Evolutionary conservation across 345 rosid species (phyloP).

Genomic region (Pugionium cornutum): DNA sequence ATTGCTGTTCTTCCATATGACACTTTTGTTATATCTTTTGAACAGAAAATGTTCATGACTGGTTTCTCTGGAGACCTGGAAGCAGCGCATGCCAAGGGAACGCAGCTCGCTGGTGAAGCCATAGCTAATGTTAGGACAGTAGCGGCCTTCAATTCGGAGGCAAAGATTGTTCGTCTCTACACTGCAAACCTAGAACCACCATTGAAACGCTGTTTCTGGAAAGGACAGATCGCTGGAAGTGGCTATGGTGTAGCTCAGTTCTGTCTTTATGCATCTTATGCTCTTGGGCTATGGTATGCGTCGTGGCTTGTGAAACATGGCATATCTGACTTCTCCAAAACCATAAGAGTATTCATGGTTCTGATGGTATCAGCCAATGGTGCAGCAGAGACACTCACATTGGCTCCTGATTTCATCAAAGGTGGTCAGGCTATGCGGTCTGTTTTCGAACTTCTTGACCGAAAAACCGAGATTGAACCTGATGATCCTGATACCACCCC

Average conservation of each 20-base stretch:
- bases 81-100: conserved; percentile 89
- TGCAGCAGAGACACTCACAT: conserved; percentile 91
- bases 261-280: conserved; percentile 87
- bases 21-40: conserved; percentile 12
- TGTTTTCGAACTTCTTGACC: conserved; percentile 90
- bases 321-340: conserved; percentile 95
- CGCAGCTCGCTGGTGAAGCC: conserved; percentile 97
- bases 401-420: conserved; percentile 98
- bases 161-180: conserved; percentile 82
- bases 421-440: conserved; percentile 96
- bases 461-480: conserved; percentile 96
- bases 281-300: conserved; percentile 99
- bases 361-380: conserved; percentile 99
- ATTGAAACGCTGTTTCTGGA: conserved; percentile 89
- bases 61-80: conserved; percentile 98
- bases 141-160: conserved; percentile 95
- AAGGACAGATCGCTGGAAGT: conserved; percentile 97
- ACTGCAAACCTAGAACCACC: conserved; percentile 75
- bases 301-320: conserved; percentile 99
- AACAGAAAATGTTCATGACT: conserved; percentile 96
- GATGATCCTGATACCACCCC: conserved; percentile 82
- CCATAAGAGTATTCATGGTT: conserved; percentile 95
- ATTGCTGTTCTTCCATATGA: neutral
- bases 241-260: conserved; percentile 97
- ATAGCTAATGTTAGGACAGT: conserved; percentile 94